Base-by-base conservation (phyloP, 2,329 filamentous ascomycete genomes). In the Ascosphaera apis region DNA sequence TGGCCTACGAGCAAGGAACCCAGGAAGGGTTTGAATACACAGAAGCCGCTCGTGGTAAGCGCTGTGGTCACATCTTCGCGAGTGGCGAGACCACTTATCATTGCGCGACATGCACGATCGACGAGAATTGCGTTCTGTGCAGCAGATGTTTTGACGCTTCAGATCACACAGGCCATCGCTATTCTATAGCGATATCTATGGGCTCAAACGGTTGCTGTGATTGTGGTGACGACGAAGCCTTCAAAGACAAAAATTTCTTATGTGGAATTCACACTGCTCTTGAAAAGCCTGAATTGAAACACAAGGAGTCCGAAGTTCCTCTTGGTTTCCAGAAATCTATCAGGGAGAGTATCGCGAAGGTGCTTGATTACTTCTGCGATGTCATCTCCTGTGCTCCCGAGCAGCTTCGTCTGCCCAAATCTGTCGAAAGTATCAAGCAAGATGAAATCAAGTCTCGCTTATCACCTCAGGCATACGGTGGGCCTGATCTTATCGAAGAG, bases 351-450 rank as follows among this genome's bases (percentile, higher is more conserved):
- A 75, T 98, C 42, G 72, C 79, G 2, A 69, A 81, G 40, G 76
- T 74, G 8, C 68, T 95, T 42, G 88, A 98, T 58, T 98, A 92
- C 52, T 75, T 98, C 42, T 93, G 86, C 58, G 88, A 98, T 59
- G 83, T 98, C 41, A 83, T 95, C 43, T 95, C 88, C 2, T 98
- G 91, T 57, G 91, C 86, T 1, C 91, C 91, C 0, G 91, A 98
- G 57, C 86, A 98, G 56, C 65, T 98, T 34, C 73, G 88, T 30
- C 64, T 91, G 40, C 64, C 75, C 6, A 98, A 95, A 60, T 79
- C 82, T 1, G 69, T 74, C 42, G 75, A 82, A 37, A 77, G 73
- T 1, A 88, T 98, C 38, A 58, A 71, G 37, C 66, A 75, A 41
- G 88, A 98, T 53, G 88, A 95, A 57, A 64, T 67, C 39, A 65